A percentile compares a stretch with the other conserved stretches of the same genome.
phyloP scores from a whole-genome alignment of 768 basidiomycete species.

The Chalciporus pseudorubinellus region DNA sequence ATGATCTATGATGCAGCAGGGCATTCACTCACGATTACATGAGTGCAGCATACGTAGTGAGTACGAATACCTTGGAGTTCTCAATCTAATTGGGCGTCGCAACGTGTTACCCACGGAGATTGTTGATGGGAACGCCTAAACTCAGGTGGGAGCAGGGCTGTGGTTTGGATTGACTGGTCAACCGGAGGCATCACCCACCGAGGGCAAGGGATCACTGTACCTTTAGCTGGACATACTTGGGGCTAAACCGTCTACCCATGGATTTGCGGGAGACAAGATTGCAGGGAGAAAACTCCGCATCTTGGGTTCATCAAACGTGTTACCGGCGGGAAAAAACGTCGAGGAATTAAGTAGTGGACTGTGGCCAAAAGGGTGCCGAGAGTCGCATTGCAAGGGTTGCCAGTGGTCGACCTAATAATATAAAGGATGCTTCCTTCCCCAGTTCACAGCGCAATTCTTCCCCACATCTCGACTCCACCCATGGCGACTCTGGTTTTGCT shows the following conservation, averaged over 20 bases:
- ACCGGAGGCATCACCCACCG: too few relatives aligned
- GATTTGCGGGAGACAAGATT: not conserved
- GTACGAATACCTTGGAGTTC: not conserved
- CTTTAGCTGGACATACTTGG: not conserved
- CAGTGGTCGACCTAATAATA: not conserved
- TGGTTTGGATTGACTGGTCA: too few relatives aligned
- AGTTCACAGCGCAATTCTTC: not conserved
- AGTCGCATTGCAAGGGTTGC: not conserved
- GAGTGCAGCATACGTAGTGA: not conserved
- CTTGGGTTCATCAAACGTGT: not conserved
- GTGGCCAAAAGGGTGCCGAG: not conserved
- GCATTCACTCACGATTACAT: not conserved
- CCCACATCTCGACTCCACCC: not conserved
- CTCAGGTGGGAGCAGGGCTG: too few relatives aligned
- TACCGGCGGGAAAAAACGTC: not conserved
- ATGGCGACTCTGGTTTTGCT: not conserved
- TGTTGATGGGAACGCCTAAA: not conserved
- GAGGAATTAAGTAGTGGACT: not conserved
- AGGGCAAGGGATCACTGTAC: not conserved
- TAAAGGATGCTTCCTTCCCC: not conserved
- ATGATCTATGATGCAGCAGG: not conserved
- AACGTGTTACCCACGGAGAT: not conserved
- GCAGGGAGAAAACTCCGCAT: not conserved
- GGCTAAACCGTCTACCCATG: not conserved
- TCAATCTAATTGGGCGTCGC: too few relatives aligned